Evolutionary conservation across 192 early-diverging fungal species (phyloP), one percentile per base, ranked within the genome.

Genomic region (Backusella sp.): DNA sequence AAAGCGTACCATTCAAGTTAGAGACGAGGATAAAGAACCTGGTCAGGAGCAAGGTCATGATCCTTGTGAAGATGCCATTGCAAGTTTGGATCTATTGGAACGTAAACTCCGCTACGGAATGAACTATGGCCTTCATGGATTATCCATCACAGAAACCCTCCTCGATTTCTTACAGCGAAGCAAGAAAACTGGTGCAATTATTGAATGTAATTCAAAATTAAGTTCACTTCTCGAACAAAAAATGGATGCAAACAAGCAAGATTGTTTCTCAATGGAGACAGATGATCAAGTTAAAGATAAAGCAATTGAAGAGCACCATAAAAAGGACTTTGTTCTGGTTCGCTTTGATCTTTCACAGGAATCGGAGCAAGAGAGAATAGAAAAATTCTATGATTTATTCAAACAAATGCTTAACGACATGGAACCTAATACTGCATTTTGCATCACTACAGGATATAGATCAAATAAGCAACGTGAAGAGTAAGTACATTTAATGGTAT

Each of bases 51-150:
- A 70, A 68, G 93, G 93, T 17, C 93, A 94, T 80, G 91, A 93
- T 76, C 84, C 87, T 76, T 76, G 80, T 46, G 91, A 92, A 77
- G 93, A 94, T 85, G 91, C 93, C 17, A 66, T 81, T 28, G 86
- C 91, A 19, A 85, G 87, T 69, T 74, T 94, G 66, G 90, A 94
- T 70, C 66, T 94, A 0, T 71, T 89, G 6, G 78, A 88, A 75
- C 73, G 79, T n/a, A 90, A 87, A 46, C 26, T 91, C 41, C 68
- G 74, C 52, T 73, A 84, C 15, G 85, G 85, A 6, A 9, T 68
- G 3, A 68, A 74, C 4, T 88, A 82, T 49, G 86, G 88, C 14
- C 76, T 79, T 32, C 36, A 72, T 19, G 32, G 30, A 21, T 21
- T 66, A n/a, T 78, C 21, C 11, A 32, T 59, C 14, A 49, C 66